phyloP scores from a whole-genome alignment of 805 yeast species.

The Naumovozyma castellii region DNA sequence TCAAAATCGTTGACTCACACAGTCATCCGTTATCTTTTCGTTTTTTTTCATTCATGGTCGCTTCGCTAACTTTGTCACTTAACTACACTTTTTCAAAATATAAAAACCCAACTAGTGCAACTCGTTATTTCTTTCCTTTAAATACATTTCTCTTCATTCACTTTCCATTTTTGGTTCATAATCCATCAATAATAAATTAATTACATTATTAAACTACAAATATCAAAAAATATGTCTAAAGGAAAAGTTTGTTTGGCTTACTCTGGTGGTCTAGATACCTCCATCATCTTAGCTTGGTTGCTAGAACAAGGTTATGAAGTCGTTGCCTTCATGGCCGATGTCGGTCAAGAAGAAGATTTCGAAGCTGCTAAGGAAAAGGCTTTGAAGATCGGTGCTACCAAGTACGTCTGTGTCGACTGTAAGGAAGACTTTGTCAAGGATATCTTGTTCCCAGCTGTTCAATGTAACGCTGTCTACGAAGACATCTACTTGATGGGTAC shows the following conservation, averaged over 20 bases:
- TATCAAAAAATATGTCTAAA: slow-evolving; percentile 57
- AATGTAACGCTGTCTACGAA: slow-evolving; percentile 95
- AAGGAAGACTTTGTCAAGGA: slow-evolving; percentile 91
- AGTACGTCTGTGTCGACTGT: slow-evolving; percentile 88
- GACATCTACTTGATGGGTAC: slow-evolving; percentile 95
- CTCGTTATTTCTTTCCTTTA: slow-evolving; percentile 4
- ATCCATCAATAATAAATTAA: too few relatives aligned
- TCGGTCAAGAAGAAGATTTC: slow-evolving; percentile 99
- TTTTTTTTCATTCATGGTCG: too few relatives aligned
- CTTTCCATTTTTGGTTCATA: not conserved
- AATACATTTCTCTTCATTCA: not conserved
- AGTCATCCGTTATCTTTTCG: too few relatives aligned
- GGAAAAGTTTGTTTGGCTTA: slow-evolving; percentile 99
- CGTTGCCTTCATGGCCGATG: slow-evolving; percentile 94
- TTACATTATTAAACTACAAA: not conserved
- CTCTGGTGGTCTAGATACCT: slow-evolving; percentile 98
- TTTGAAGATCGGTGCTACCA: slow-evolving; percentile 91
- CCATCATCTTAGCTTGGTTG: slow-evolving; percentile 95
- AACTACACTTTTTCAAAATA: slow-evolving; percentile 1
- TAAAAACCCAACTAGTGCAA: too few relatives aligned
- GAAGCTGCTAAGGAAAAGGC: slow-evolving; percentile 96
- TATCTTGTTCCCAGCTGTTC: slow-evolving; percentile 90
- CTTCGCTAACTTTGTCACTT: slow-evolving; percentile 16
- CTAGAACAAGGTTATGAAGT: slow-evolving; percentile 97
- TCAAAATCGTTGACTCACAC: not conserved